These are phyloP conservation scores for Termitomyces sp. DNA, from an alignment of 768 basidiomycete genomes.

Conservation along the genomic window DNA sequence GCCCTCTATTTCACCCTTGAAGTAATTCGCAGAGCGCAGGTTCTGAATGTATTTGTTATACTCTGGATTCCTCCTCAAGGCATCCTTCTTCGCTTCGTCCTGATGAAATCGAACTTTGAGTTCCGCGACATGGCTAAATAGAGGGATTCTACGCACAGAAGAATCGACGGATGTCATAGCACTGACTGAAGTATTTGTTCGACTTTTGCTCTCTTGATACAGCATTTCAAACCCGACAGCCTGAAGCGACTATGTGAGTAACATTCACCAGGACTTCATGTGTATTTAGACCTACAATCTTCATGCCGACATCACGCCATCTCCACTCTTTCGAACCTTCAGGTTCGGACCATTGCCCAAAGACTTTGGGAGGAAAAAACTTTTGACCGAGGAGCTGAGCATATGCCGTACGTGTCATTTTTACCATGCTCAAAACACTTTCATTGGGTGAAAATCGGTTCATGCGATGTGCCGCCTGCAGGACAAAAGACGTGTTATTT, in stretches of 20 bases:
- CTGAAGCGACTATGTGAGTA: slow-evolving; percentile 29
- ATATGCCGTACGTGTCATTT: slow-evolving; percentile 87
- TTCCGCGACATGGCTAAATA: neutral
- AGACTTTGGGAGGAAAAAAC: slow-evolving; percentile 88
- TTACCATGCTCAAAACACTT: slow-evolving; percentile 54
- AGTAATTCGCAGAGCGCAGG: slow-evolving; percentile 65
- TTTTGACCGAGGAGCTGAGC: slow-evolving; percentile 90
- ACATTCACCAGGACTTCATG: neutral
- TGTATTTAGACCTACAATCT: slow-evolving; percentile 54
- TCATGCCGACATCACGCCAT: slow-evolving; percentile 87
- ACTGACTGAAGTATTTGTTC: slow-evolving; percentile 31
- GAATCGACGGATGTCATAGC: slow-evolving; percentile 32
- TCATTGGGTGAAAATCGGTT: slow-evolving; percentile 78
- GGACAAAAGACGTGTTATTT: neutral
- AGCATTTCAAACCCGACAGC: slow-evolving; percentile 97
- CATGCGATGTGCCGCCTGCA: slow-evolving; percentile 84
- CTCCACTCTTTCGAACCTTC: slow-evolving; percentile 67
- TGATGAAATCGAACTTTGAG: slow-evolving; percentile 18
- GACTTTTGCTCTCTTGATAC: slow-evolving; percentile 76
- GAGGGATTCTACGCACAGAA: slow-evolving; percentile 37
- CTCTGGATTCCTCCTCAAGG: slow-evolving; percentile 58
- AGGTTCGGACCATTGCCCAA: slow-evolving; percentile 64
- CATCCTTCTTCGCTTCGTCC: slow-evolving; percentile 64
- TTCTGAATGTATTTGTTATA: slow-evolving; percentile 69
- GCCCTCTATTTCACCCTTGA: slow-evolving; percentile 71